These are phyloP conservation scores for Blastobotrys serpentis DNA, from an alignment of 1,139 yeast genomes.

Conservation along the genomic window DNA sequence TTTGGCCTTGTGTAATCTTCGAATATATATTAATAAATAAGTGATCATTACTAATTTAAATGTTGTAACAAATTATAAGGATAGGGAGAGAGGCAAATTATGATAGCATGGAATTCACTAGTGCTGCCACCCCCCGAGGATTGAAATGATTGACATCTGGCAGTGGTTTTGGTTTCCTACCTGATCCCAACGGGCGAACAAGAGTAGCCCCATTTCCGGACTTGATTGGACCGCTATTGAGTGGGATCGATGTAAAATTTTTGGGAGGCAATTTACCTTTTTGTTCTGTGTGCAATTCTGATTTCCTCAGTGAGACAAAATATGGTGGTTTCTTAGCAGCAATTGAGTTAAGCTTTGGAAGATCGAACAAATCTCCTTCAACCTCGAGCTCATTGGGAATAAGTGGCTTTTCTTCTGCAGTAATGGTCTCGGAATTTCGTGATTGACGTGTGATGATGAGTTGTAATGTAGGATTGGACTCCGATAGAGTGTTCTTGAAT, in stretches of 20 bases:
- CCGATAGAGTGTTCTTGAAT: neutral
- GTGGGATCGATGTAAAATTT: neutral
- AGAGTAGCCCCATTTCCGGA: neutral
- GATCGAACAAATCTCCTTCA: neutral
- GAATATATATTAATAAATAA: neutral
- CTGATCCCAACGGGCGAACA: slow-evolving; percentile 3
- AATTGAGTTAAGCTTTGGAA: neutral
- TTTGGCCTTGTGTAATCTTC: slow-evolving; percentile 30
- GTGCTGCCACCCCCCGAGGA: neutral
- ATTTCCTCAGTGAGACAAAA: neutral
- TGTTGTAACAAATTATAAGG: no score
- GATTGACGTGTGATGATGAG: neutral
- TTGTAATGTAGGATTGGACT: neutral
- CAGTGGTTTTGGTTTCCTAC: slow-evolving; percentile 2
- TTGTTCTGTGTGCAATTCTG: neutral
- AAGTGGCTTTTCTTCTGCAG: neutral
- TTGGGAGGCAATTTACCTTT: neutral
- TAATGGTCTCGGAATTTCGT: neutral
- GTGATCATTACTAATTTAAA: no score
- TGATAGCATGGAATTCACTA: slow-evolving; percentile 3
- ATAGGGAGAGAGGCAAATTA: no score
- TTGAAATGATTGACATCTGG: neutral
- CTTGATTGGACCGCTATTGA: neutral
- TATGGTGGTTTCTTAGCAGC: slow-evolving; percentile 1
- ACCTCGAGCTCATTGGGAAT: neutral